phyloP scores from a whole-genome alignment of 257 asterid species.

The Fraxinus anomala region DNA sequence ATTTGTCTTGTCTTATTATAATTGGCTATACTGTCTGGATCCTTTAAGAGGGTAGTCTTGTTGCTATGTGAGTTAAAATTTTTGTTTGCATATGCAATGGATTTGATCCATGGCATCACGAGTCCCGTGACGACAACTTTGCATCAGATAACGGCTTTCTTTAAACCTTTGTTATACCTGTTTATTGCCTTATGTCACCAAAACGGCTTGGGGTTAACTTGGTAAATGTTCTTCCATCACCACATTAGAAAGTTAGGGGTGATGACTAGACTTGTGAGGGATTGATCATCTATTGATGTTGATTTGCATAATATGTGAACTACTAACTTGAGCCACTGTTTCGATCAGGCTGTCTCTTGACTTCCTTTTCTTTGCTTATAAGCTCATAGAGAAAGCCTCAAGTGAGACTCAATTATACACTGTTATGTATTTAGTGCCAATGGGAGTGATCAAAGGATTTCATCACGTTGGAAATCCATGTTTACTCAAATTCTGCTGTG shows the following conservation, averaged over 20 bases:
- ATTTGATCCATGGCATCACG: not conserved
- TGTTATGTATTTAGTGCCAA: not conserved
- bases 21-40: constrained; percentile 18
- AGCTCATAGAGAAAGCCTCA: not conserved
- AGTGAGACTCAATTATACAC: not conserved
- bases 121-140: not conserved
- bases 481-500: not conserved
- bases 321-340: not conserved
- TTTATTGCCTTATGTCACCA: not conserved
- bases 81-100: not conserved
- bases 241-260: not conserved
- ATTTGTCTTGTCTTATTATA: not conserved
- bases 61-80: not conserved
- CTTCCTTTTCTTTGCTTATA: not conserved
- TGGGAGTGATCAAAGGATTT: not conserved
- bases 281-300: not conserved
- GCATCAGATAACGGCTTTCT: not conserved
- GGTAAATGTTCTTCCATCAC: not conserved
- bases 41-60: not conserved
- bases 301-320: not conserved
- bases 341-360: not conserved
- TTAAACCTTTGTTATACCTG: not conserved
- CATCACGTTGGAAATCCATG: not conserved
- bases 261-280: not conserved
- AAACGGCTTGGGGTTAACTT: not conserved